These are phyloP conservation scores for Ophiostoma tasmaniense DNA, from an alignment of 2,329 filamentous ascomycete genomes.

Conservation along the genomic window DNA sequence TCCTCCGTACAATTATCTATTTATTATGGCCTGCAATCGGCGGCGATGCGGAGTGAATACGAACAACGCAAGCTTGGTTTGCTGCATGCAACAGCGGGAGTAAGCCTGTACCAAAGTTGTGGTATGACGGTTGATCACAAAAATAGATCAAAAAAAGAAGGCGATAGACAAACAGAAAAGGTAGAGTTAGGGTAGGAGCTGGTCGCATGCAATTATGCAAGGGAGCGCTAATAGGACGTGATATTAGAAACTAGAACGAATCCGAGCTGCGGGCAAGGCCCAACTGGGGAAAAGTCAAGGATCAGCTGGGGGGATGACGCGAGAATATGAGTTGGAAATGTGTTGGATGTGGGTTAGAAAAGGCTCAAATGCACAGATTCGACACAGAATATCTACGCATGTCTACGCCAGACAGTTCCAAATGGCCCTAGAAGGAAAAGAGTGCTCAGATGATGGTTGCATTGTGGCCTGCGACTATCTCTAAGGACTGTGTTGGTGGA, in stretches of 20 bases:
- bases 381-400: background rate
- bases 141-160: background rate
- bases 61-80: background rate
- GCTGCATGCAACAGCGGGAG: background rate
- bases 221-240: background rate
- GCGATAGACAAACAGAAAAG: background rate
- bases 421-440: background rate
- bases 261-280: too few species aligned
- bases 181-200: background rate
- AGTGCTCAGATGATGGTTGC: background rate
- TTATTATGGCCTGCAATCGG: background rate
- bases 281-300: too few species aligned
- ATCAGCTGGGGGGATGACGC: background rate
- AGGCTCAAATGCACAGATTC: too few species aligned
- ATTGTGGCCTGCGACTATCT: background rate
- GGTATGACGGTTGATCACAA: background rate
- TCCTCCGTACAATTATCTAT: background rate
- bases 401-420: background rate
- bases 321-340: background rate
- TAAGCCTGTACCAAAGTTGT: background rate
- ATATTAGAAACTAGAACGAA: background rate
- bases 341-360: too few species aligned
- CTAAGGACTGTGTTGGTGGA: background rate
- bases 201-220: background rate
- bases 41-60: background rate